Evolutionary conservation across 1,284 basidiomycete genomes (phyloP), one percentile per base, ranked within the genome.

Genomic region (Heterobasidion annosum): DNA sequence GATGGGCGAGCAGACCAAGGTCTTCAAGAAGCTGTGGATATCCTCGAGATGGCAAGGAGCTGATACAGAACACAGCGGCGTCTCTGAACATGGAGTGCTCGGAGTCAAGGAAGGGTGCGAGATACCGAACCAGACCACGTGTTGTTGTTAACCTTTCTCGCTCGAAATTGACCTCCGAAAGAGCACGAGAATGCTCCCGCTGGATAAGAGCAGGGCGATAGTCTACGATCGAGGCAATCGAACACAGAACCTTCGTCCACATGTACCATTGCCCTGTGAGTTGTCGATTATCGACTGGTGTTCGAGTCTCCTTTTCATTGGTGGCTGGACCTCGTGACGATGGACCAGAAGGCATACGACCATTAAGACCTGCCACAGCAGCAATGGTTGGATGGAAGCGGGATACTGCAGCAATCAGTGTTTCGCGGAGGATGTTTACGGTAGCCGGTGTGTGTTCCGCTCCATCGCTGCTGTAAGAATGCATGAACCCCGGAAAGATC

Each of bases 1-100:
- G 82, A 35, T 86, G 83, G 3, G 89, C 83, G 45, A 95, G 80
- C 2, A 83, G 77, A 57, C 87, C 87, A 44, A 97, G 77, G 58
- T 92, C 90, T 62, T 96, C 93, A 10, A 95, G 73, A 12, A 97
- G 75, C 33, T 91, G 84, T 12, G 87, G 80, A 66, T 95, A 93
- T 1, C 85, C 83, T 57, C 75, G 78, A 10, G 81, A 75, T 13
- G 91, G 89, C 63, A 96, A 90, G 34, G 88, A 85, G 61, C 93
- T 93, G 62, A 97, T 86, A 54, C 92, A 93, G 46, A 89, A 74
- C 4, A 95, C 91, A 15, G 91, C 91, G 0, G 88, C 85, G 63
- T 95, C 91, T 52, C 92, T 81, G 68, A 95, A 95, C 1, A 81
- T 73, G 7, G 81, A 81, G 63, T 91, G 86, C 61, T 96, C 93